A percentile compares a stretch with the other conserved stretches of the same genome.
phyloP scores from a whole-genome alignment of 2,329 filamentous ascomycete genomes.

The Hypocreales sp. region DNA sequence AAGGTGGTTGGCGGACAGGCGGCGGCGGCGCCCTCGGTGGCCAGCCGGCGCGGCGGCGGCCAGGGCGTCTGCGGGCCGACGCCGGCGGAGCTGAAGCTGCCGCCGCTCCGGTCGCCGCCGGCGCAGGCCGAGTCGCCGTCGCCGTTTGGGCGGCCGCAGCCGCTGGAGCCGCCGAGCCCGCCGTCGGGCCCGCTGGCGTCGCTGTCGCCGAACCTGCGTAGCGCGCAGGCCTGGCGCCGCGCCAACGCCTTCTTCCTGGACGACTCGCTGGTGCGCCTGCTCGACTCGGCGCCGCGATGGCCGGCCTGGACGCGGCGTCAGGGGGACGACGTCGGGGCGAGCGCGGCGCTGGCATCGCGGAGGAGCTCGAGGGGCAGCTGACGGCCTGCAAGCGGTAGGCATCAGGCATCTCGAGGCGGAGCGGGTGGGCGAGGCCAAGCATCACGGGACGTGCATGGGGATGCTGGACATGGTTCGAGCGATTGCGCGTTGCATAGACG shows the following conservation, averaged over 20 bases:
- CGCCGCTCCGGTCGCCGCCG: conserved; percentile 13
- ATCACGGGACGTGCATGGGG: too few relatives aligned
- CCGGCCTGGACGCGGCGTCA: conserved; percentile 1
- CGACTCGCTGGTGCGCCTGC: conserved; percentile 8
- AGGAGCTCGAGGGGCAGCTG: conserved; percentile 4
- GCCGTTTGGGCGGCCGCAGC: conserved; percentile 8
- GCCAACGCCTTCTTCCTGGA: conserved; percentile 10
- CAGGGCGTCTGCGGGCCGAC: conserved; percentile 1
- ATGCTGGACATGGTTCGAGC: too few relatives aligned
- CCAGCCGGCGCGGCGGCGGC: conserved; percentile 4
- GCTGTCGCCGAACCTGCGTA: conserved; percentile 16
- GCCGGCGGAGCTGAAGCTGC: conserved; percentile 10
- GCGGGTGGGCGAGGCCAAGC: too few relatives aligned
- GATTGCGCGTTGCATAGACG: too few relatives aligned
- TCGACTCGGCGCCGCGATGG: conserved; percentile 7
- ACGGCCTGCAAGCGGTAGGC: conserved; percentile 5
- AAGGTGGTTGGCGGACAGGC: conserved; percentile 28
- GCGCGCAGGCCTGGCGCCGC: conserved; percentile 5
- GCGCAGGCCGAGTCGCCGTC: conserved; percentile 4
- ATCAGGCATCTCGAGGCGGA: too few relatives aligned
- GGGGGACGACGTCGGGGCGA: conserved; percentile 1
- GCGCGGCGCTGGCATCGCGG: conserved; percentile 1
- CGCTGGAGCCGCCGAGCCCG: conserved; percentile 15
- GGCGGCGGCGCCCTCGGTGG: conserved; percentile 7
- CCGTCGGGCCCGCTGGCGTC: conserved; percentile 13